phyloP scores from a whole-genome alignment of 176 grass and related monocot species.

The Luzula sylvatica region DNA sequence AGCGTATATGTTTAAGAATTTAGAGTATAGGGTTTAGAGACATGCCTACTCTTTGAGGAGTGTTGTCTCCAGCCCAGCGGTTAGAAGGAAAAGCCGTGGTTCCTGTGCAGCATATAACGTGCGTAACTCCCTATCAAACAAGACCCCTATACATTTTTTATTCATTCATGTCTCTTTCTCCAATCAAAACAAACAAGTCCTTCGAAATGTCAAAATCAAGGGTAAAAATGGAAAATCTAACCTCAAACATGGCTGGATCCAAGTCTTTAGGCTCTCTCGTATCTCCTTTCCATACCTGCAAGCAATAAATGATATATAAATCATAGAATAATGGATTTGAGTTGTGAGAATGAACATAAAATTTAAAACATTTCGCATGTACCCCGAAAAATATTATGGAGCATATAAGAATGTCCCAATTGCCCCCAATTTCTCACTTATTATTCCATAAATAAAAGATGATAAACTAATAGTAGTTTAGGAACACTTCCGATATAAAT shows the following conservation, averaged over 20 bases:
- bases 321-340: no score
- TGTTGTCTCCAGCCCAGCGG: conserved; percentile 94
- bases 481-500: no score
- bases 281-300: conserved; percentile 56
- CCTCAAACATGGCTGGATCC: conserved; percentile 78
- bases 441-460: no score
- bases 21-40: not conserved
- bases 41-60: conserved; percentile 81
- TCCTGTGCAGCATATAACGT: conserved; percentile 90
- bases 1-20: conserved; percentile 7
- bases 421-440: no score
- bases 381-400: no score
- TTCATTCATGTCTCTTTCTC: conserved; percentile 48
- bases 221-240: conserved; percentile 8
- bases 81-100: conserved; percentile 98
- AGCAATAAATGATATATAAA: conserved; percentile 13
- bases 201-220: no score
- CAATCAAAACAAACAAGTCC: no score
- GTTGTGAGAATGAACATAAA: not conserved
- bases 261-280: conserved; percentile 58
- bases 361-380: no score
- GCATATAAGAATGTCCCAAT: no score
- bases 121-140: conserved; percentile 95
- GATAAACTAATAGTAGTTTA: no score
- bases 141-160: conserved; percentile 66